Base-by-base conservation (phyloP, 1,139 yeast species). In the Nematodospora anomalae region DNA sequence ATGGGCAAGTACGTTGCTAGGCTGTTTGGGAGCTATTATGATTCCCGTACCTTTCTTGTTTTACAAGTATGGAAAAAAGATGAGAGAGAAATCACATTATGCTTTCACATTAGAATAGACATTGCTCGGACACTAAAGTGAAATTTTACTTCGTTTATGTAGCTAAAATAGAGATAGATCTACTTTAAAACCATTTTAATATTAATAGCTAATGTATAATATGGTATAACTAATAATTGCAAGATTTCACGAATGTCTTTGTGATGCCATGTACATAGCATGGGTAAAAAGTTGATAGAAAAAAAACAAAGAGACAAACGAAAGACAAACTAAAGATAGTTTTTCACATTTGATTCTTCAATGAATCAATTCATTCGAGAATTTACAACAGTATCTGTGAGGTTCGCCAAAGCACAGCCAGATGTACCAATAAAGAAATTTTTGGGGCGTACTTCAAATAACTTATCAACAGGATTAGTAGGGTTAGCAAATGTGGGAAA, bases 1-100 rank as follows among this genome's bases (percentile, higher is more conserved):
- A 55, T 89, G 94, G 92, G 95, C 95, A 4, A 83, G 88, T 37
- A 71, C 90, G 12, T 62, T 89, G 40, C 60, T 89, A 28, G 96
- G 95, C 7, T 70, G 83, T 45, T 62, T 89, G 44, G 82, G 85
- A 0, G 57, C 73, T 6, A 62, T 67, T 2, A 60, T 87, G 65
- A 66, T 79, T 8, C 89, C 92, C 1, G 85, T 86, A 20, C 96
- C 96, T n/a, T 64, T 84, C 45, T 52, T 82, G 33, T 88, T 88
- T 55, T 74, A 67, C 60, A 69, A 59, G 37, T 86, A 67, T 54
- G 96, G 96, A 45, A 71, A 74, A 44, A 39, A 44, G 20, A 60
- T 87, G 33, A 79, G 95, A 64, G 57, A 61, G 16, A 76, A 59
- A 50, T 82, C 90, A 30, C 80, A 82, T 52, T 84, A 66, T 54